A percentile compares a stretch with the other conserved stretches of the same genome.
These are phyloP conservation scores for Tylopilus felleus DNA, from an alignment of 768 basidiomycete genomes.

Conservation along the genomic window DNA sequence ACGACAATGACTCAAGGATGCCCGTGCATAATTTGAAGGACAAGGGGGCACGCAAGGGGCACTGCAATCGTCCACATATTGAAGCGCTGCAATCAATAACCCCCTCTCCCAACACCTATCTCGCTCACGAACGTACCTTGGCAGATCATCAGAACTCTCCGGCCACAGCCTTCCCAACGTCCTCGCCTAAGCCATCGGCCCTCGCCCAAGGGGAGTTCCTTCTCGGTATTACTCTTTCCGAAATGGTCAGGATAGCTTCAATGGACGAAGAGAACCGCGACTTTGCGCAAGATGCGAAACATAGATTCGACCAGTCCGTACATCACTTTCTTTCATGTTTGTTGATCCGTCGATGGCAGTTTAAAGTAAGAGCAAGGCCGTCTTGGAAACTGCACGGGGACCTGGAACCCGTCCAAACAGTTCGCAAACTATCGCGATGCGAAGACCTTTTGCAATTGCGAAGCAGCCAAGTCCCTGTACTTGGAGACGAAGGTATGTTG, in stretches of 20 bases:
- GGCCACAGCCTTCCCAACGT: conserved; percentile 4
- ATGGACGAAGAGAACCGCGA: not conserved
- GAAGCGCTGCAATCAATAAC: no score
- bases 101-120: not conserved
- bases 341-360: no score
- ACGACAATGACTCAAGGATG: no score
- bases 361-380: not conserved
- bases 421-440: not conserved
- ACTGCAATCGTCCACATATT: no score
- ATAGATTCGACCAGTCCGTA: not conserved
- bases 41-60: no score
- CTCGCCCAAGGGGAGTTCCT: not conserved
- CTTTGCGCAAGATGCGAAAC: no score
- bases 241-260: no score
- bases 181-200: not conserved
- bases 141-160: no score
- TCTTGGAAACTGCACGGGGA: not conserved
- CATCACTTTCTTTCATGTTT: not conserved
- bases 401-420: not conserved
- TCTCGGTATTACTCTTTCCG: conserved; percentile 8
- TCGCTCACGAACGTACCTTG: not conserved
- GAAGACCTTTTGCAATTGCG: not conserved
- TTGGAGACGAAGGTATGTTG: not conserved
- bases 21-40: no score
- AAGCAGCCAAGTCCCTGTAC: not conserved